phyloP scores from a whole-genome alignment of 345 rosid genomes.

The Clarkia xantiana region DNA sequence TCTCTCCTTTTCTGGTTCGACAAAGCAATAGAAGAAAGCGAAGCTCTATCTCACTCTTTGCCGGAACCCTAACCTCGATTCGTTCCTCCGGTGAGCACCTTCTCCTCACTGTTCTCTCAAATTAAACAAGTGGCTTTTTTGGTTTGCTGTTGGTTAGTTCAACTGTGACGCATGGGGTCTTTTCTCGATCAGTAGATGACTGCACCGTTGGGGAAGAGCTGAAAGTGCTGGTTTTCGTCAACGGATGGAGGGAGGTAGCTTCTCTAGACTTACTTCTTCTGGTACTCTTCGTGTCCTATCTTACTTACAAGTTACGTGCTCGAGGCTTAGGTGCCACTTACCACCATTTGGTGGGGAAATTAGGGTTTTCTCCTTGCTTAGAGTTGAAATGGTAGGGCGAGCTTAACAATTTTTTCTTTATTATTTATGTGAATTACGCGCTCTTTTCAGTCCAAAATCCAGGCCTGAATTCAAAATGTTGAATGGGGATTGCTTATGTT shows the following conservation, averaged over 20 bases:
- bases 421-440: too few relatives aligned
- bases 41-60: not conserved
- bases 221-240: constrained; percentile 45
- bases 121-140: constrained; percentile 2
- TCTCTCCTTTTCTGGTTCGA: not conserved
- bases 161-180: not conserved
- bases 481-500: too few relatives aligned
- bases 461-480: too few relatives aligned
- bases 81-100: constrained; percentile 35
- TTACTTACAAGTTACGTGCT: not conserved
- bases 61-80: constrained; percentile 72
- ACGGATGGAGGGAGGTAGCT: constrained; percentile 99
- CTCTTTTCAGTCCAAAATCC: too few relatives aligned
- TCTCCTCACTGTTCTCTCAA: not conserved
- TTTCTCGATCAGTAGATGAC: constrained; percentile 26
- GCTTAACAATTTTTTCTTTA: too few relatives aligned
- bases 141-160: not conserved
- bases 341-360: too few relatives aligned
- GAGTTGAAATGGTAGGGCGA: too few relatives aligned
- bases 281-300: constrained; percentile 31
- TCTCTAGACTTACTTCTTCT: constrained; percentile 75
- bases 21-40: not conserved
- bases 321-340: constrained; percentile 2
- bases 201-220: constrained; percentile 40
- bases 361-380: too few relatives aligned